A percentile compares a stretch with the other conserved stretches of the same genome.
Evolutionary conservation across 1,284 basidiomycete genomes (phyloP).

Genomic region (Omphalotus olearius): DNA sequence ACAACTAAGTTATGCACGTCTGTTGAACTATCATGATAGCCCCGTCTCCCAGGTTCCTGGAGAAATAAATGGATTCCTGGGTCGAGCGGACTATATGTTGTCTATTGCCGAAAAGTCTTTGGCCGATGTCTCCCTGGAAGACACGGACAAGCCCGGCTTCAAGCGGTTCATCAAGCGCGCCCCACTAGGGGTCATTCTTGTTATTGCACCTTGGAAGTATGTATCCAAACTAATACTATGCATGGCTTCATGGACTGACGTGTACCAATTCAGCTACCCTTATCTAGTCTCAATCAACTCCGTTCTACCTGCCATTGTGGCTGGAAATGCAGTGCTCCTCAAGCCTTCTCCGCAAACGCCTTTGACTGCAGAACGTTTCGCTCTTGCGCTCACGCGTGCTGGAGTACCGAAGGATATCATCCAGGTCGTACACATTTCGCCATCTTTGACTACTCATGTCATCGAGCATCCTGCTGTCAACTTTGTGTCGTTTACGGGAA

Average conservation of each 20-base stretch:
- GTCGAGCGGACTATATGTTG: slow-evolving; percentile 81
- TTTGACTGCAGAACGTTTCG: slow-evolving; percentile 79
- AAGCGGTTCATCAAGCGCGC: slow-evolving; percentile 77
- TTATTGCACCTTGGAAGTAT: slow-evolving; percentile 90
- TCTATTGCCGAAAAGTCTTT: slow-evolving; percentile 78
- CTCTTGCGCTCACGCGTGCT: slow-evolving; percentile 61
- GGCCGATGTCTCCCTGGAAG: slow-evolving; percentile 69
- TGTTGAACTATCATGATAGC: slow-evolving; percentile 32
- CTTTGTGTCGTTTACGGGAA: slow-evolving; percentile 91
- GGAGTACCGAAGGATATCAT: slow-evolving; percentile 77
- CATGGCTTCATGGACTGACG: slow-evolving; percentile 4
- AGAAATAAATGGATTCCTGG: slow-evolving; percentile 79
- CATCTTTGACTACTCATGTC: slow-evolving; percentile 59
- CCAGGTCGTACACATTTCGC: slow-evolving; percentile 78
- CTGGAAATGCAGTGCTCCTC: slow-evolving; percentile 86
- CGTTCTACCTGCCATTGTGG: slow-evolving; percentile 83
- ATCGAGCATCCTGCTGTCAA: slow-evolving; percentile 68
- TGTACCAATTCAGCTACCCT: slow-evolving; percentile 58
- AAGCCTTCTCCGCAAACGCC: slow-evolving; percentile 97
- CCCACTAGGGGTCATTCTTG: slow-evolving; percentile 85
- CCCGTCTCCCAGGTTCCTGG: slow-evolving; percentile 75
- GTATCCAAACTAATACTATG: slow-evolving; percentile 21
- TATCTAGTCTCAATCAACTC: slow-evolving; percentile 89
- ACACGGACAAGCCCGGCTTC: slow-evolving; percentile 81
- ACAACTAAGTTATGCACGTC: neutral